A percentile compares a stretch with the other conserved stretches of the same genome.
Evolutionary conservation across 371 early-diverging fungal species (phyloP).

Genomic region (Choanephora cucurbitarum): DNA sequence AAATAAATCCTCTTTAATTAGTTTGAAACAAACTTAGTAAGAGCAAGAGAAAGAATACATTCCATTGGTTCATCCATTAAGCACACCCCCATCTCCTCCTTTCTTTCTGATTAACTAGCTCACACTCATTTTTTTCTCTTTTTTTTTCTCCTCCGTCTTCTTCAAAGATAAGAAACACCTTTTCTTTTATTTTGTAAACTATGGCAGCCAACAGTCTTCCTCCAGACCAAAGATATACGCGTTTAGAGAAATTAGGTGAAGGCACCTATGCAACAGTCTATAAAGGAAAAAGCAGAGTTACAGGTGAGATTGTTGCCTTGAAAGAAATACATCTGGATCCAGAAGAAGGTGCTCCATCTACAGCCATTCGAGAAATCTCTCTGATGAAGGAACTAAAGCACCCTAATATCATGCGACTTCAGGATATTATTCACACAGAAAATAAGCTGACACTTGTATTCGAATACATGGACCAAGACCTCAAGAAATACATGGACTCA

Average conservation of each 20-base stretch:
- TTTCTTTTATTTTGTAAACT: background rate
- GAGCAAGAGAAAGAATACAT: too few relatives aligned
- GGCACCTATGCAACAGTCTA: slow-evolving; percentile 99
- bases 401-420: slow-evolving; percentile 87
- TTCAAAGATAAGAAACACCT: too few relatives aligned
- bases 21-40: too few relatives aligned
- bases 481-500: slow-evolving; percentile 94
- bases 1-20: too few relatives aligned
- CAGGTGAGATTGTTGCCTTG: slow-evolving; percentile 94
- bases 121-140: background rate
- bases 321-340: slow-evolving; percentile 95
- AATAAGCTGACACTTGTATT: slow-evolving; percentile 97
- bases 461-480: slow-evolving; percentile 98
- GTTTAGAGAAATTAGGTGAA: slow-evolving; percentile 95
- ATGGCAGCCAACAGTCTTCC: slow-evolving; percentile 25
- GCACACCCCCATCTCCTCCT: background rate
- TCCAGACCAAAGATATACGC: slow-evolving; percentile 66
- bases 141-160: background rate
- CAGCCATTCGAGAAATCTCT: slow-evolving; percentile 96
- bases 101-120: background rate
- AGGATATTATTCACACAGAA: slow-evolving; percentile 98
- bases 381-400: slow-evolving; percentile 95
- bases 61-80: background rate
- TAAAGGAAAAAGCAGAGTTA: slow-evolving; percentile 90
- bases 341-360: slow-evolving; percentile 95